Conservation (phyloP, 768 basidiomycete species). For the Naganishia kalamii region DNA sequence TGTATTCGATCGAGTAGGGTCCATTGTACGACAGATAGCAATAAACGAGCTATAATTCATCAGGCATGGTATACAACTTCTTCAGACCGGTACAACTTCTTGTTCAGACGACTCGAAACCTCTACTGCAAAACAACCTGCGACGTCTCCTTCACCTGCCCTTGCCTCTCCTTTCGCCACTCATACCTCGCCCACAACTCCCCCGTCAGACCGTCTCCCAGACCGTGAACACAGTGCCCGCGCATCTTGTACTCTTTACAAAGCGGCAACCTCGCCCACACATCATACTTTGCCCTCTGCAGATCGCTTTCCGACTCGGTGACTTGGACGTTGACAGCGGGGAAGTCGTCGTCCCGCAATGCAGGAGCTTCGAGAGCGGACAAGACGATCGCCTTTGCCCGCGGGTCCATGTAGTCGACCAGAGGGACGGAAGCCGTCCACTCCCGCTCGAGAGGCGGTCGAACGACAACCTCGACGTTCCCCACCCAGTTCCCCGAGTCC, state of each 20-base stretch:
- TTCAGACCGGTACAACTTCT: no score
- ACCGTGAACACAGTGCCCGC: neutral
- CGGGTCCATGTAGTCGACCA: conserved; percentile 3
- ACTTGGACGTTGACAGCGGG: neutral
- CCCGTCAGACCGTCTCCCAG: neutral
- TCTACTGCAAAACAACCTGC: no score
- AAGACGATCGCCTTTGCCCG: conserved; percentile 7
- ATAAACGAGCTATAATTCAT: neutral
- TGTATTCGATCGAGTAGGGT: conserved; percentile 19
- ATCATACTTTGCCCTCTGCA: neutral
- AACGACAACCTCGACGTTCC: neutral
- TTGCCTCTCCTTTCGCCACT: neutral
- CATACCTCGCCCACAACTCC: neutral
- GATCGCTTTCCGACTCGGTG: neutral
- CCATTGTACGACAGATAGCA: neutral
- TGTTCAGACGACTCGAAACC: no score
- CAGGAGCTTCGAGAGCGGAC: neutral
- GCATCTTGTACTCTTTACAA: neutral
- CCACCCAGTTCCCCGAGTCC: neutral
- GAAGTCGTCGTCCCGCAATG: neutral
- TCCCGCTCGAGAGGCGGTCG: neutral
- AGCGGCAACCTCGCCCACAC: neutral
- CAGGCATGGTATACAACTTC: neutral
- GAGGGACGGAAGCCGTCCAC: neutral
- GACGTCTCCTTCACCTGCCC: no score